Conservation (phyloP, 169 alveolate species). For the Neospora caninum region DNA sequence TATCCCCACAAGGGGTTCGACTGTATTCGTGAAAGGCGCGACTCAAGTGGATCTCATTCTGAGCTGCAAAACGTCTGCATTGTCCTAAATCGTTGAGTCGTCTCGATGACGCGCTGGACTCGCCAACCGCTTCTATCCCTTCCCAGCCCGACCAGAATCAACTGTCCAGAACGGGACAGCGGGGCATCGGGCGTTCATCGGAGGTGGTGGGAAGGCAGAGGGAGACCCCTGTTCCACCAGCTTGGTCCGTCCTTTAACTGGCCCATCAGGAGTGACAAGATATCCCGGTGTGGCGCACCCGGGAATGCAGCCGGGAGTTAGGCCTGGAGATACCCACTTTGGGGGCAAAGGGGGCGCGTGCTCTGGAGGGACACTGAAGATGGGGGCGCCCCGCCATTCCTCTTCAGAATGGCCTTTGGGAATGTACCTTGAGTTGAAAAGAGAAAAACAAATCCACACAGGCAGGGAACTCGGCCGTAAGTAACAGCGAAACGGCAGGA, state of each 20-base stretch:
- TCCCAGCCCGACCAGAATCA: not conserved
- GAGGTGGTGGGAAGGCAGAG: not conserved
- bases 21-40: no score
- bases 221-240: not conserved
- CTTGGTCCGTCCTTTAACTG: not conserved
- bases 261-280: not conserved
- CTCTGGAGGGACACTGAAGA: slow-evolving; percentile 60
- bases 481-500: not conserved
- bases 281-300: not conserved
- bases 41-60: no score
- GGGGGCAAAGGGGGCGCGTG: slow-evolving; percentile 66
- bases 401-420: slow-evolving; percentile 64
- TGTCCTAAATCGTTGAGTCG: no score
- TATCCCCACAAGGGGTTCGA: no score
- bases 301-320: not conserved
- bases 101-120: no score
- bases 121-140: not conserved
- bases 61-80: no score
- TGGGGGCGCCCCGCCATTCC: slow-evolving; percentile 67
- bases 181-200: not conserved
- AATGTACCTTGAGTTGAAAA: slow-evolving; percentile 52
- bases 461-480: not conserved
- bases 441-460: not conserved
- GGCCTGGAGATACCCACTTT: slow-evolving; percentile 43
- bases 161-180: not conserved